Percentiles rank a stretch among this genome's conserved stretches.
These are phyloP conservation scores for Logfia minima DNA, from an alignment of 129 eudicot genomes.

Conservation along the genomic window DNA sequence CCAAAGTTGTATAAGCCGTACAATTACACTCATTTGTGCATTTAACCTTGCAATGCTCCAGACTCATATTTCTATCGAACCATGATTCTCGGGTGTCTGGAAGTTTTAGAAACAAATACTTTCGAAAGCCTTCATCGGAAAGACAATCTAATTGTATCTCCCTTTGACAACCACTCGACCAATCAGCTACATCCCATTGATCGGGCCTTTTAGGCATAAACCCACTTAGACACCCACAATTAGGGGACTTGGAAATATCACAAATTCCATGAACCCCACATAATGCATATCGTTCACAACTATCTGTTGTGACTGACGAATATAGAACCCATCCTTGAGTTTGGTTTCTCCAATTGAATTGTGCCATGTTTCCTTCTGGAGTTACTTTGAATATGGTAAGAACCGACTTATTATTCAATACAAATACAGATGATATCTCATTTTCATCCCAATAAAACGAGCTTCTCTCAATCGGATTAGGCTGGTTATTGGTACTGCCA, in stretches of 20 bases:
- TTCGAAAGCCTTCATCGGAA: slow-evolving; percentile 39
- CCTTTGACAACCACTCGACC: slow-evolving; percentile 51
- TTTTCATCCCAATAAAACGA: not conserved
- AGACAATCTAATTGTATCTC: slow-evolving; percentile 28
- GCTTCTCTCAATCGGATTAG: not conserved
- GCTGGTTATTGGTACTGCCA: slow-evolving; percentile 15
- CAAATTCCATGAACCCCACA: slow-evolving; percentile 50
- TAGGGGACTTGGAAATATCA: slow-evolving; percentile 19
- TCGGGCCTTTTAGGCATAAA: slow-evolving; percentile 38
- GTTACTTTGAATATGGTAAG: not conserved
- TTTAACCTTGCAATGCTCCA: slow-evolving; percentile 35
- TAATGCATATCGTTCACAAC: slow-evolving; percentile 28
- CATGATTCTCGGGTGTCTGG: slow-evolving; percentile 37
- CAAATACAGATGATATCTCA: slow-evolving; percentile 10
- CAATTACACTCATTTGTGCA: slow-evolving; percentile 52
- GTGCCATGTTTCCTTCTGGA: slow-evolving; percentile 16
- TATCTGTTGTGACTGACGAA: slow-evolving; percentile 3
- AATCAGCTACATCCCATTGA: slow-evolving; percentile 37
- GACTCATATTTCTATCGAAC: slow-evolving; percentile 27
- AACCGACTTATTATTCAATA: not conserved
- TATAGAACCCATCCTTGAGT: slow-evolving; percentile 20
- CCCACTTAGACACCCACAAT: slow-evolving; percentile 40
- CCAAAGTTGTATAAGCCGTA: slow-evolving; percentile 39
- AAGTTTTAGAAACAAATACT: slow-evolving; percentile 25
- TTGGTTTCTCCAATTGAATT: slow-evolving; percentile 13